phyloP scores from a whole-genome alignment of 1,284 basidiomycete genomes.

The Fomitopsis betulina region DNA sequence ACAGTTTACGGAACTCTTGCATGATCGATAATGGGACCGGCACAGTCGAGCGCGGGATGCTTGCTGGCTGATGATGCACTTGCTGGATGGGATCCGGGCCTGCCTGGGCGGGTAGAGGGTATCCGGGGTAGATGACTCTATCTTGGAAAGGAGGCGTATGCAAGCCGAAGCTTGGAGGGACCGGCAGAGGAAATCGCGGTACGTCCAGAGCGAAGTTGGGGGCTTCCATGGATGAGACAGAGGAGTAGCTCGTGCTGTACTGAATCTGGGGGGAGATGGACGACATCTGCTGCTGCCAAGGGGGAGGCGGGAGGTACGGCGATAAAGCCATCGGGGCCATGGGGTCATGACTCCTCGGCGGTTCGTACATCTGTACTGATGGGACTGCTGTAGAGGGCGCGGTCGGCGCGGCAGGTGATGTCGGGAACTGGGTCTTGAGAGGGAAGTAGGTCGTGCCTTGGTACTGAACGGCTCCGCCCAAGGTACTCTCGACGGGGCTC shows the following conservation, averaged over 20 bases:
- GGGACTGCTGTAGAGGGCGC: neutral
- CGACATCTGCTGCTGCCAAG: neutral
- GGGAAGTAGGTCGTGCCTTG: conserved; percentile 23
- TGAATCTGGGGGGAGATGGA: neutral
- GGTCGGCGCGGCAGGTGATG: conserved; percentile 4
- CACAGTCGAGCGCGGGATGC: conserved; percentile 1
- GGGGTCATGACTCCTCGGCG: neutral
- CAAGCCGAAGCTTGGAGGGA: neutral
- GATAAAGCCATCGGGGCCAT: neutral
- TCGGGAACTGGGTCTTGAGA: conserved; percentile 3
- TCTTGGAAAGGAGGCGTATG: neutral
- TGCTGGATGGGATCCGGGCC: neutral
- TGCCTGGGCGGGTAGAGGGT: neutral
- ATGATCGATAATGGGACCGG: neutral
- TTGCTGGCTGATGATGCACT: neutral
- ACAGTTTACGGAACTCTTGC: neutral
- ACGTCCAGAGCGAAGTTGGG: neutral
- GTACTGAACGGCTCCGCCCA: conserved; percentile 16
- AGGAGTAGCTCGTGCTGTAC: neutral
- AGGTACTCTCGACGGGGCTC: conserved; percentile 10
- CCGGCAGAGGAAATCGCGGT: neutral
- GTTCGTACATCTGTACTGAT: neutral
- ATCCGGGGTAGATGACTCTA: conserved; percentile 1
- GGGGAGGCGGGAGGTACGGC: neutral
- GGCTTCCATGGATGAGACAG: neutral